Percentiles rank a stretch among this genome's conserved stretches.
phyloP scores from a whole-genome alignment of 148 eudicot species.

The Spergularia bocconei region DNA sequence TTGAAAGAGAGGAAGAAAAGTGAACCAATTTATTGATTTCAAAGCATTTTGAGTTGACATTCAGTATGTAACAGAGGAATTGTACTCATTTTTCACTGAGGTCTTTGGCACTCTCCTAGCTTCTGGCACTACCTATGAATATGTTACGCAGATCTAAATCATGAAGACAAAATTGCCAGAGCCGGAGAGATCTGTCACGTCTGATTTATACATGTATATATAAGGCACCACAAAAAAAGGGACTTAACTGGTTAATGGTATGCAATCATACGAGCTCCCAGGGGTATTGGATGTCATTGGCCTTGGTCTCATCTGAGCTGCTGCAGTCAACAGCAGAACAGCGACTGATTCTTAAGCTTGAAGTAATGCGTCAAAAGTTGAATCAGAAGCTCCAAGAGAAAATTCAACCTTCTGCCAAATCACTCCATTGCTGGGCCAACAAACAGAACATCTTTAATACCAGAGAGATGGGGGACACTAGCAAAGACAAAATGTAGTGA shows the following conservation, averaged over 20 bases:
- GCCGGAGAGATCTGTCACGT: background rate
- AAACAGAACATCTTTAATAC: slow-evolving; percentile 3
- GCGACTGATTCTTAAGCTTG: slow-evolving; percentile 39
- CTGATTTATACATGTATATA: background rate
- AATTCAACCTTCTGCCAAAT: slow-evolving; percentile 66
- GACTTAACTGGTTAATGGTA: background rate
- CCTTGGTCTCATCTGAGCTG: slow-evolving; percentile 49
- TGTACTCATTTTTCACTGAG: slow-evolving; percentile 17
- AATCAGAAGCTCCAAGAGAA: slow-evolving; percentile 34
- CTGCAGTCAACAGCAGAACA: slow-evolving; percentile 45
- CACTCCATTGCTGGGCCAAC: slow-evolving; percentile 92
- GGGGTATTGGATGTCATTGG: slow-evolving; percentile 57
- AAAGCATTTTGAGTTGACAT: slow-evolving; percentile 7
- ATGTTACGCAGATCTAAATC: slow-evolving; percentile 5
- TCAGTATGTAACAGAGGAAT: slow-evolving; percentile 6
- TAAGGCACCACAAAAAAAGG: slow-evolving; percentile 4
- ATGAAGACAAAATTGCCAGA: background rate
- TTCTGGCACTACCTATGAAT: background rate
- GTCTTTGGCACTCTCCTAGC: slow-evolving; percentile 14
- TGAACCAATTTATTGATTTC: background rate
- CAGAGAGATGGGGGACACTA: background rate
- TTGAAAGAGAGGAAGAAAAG: background rate
- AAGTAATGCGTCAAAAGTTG: slow-evolving; percentile 30
- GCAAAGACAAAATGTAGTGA: slow-evolving; percentile 7
- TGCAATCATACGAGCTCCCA: slow-evolving; percentile 31